Base-by-base conservation (phyloP, 768 basidiomycete genomes). In the Rhodocollybia butyracea region DNA sequence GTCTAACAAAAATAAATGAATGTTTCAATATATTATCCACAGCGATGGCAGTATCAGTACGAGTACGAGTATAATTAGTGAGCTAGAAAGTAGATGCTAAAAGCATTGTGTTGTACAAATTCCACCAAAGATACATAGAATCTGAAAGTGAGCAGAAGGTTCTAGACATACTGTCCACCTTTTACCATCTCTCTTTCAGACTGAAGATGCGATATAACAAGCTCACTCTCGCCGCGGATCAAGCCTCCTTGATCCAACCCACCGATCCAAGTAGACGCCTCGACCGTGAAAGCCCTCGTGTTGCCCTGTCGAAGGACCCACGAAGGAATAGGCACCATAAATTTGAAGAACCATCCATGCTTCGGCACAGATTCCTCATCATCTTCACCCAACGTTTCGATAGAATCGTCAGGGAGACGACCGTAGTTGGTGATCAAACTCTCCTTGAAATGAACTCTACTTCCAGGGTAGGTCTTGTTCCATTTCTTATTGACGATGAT, bases 161-260 rank as follows among this genome's bases (percentile, higher is more conserved):
- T 12, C 30, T 31, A 31, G 46, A 22, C 36, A 26, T n/a, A 27
- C 22, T 51, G 38, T 15, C 39, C n/a, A 27, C 41, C 31, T 54
- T 54, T 54, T 13, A 42, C 53, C 53, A 54, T 54, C 32, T 54
- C 53, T n/a, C 43, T 36, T 46, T 54, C 53, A 34, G 53, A 54
- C 29, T 43, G 29, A 2, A 54, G 43, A 29, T 54, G 53, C 8
- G 53, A 54, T 17, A 54, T 46, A 5, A 54, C 53, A 30, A 54
- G 32, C 26, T 54, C 53, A 7, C 30, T 46, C 17, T 54, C 53
- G 29, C 43, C 42, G 4, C n/a, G 41, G 12, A 54, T 15, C 30
- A 54, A 26, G 19, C 53, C 53, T 27, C 53, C 53, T 12, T 54
- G 31, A 27, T 54, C 53, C 21, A 43, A 24, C 8, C 53, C 43